Evolutionary conservation across 306 rosid species (phyloP).

Genomic region (Dicorynia guianensis): DNA sequence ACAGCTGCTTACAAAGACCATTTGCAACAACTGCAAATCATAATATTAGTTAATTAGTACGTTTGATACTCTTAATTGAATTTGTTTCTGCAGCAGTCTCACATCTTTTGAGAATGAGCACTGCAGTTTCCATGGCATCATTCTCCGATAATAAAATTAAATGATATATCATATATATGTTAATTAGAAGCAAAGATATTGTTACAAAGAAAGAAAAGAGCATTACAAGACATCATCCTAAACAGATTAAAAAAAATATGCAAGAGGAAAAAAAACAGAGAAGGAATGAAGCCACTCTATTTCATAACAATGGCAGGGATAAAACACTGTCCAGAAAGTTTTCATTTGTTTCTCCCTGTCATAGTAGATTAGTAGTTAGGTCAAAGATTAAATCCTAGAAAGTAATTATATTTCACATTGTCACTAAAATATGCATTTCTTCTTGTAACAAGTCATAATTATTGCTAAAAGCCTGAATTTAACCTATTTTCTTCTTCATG

Average conservation of each 20-base stretch:
- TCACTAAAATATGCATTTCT: not conserved
- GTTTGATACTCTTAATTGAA: constrained; percentile 23
- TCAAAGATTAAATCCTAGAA: constrained; percentile 12
- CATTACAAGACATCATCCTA: not conserved
- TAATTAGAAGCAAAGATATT: not conserved
- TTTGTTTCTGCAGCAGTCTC: not conserved
- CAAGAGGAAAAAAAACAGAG: constrained; percentile 11
- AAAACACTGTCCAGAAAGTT: not conserved
- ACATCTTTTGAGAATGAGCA: constrained; percentile 8
- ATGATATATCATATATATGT: constrained; percentile 1
- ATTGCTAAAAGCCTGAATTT: not conserved
- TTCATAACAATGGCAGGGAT: not conserved
- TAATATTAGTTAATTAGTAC: constrained; percentile 36
- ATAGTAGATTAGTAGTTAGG: not conserved
- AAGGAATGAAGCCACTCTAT: not conserved
- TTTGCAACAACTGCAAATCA: constrained; percentile 73
- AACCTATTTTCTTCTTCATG: not conserved
- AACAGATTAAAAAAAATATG: constrained; percentile 7
- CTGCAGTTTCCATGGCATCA: constrained; percentile 7
- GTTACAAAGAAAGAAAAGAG: not conserved
- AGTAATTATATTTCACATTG: not conserved
- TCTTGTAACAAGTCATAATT: not conserved
- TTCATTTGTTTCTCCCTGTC: not conserved
- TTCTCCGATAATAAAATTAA: constrained; percentile 5
- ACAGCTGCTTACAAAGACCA: constrained; percentile 73